These are phyloP conservation scores for Podochytrium sp. DNA, from an alignment of 192 early-diverging fungal species.

Conservation along the genomic window DNA sequence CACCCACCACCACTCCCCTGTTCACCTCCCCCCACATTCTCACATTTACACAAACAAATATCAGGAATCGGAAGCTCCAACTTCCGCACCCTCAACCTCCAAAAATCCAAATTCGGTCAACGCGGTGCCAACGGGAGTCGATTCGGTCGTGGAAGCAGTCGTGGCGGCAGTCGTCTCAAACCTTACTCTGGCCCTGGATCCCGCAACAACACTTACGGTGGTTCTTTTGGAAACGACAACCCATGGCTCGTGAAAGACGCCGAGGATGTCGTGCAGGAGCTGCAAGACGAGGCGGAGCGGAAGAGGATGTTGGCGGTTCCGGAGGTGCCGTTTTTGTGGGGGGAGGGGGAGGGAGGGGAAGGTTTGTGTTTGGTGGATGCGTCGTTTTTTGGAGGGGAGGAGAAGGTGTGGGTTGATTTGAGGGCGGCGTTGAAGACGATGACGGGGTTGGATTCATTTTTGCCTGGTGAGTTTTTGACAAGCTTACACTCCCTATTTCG, in stretches of 20 bases:
- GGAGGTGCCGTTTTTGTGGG: background rate
- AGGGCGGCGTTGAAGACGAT: conserved; percentile 32
- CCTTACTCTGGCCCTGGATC: background rate
- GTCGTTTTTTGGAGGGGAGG: background rate
- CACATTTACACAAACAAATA: background rate
- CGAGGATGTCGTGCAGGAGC: background rate
- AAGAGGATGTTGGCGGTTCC: conserved; percentile 6
- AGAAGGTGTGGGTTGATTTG: conserved; percentile 30
- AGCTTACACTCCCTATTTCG: too few species aligned
- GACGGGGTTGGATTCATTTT: conserved; percentile 31
- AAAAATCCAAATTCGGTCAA: conserved; percentile 18
- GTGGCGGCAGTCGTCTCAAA: background rate
- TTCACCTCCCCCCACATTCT: too few species aligned
- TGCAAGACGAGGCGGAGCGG: conserved; percentile 19
- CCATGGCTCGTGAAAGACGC: background rate
- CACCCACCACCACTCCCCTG: background rate
- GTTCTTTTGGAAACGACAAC: background rate
- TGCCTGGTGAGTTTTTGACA: conserved; percentile 15
- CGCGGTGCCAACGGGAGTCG: background rate
- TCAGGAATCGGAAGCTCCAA: conserved; percentile 35
- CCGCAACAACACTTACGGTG: background rate
- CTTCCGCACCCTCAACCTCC: conserved; percentile 23
- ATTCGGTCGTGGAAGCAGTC: background rate
- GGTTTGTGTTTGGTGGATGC: background rate
- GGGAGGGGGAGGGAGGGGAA: background rate